Conservation (phyloP, 1,139 yeast species). For the Candida buenavistaensis region DNA sequence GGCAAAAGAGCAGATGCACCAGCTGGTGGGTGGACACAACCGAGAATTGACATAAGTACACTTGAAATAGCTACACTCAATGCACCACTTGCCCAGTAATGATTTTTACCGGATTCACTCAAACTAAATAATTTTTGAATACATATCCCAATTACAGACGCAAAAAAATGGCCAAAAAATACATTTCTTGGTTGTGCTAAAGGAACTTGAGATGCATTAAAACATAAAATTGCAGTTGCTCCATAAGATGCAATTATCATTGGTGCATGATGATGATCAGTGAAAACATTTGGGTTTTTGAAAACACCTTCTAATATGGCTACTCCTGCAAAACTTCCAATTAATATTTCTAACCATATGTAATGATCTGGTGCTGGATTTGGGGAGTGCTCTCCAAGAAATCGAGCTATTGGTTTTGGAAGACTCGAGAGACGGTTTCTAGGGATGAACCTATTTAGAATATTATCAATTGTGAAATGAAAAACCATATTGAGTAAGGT, state of each 20-base stretch:
- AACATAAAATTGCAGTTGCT: slow-evolving; percentile 64
- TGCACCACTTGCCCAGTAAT: slow-evolving; percentile 64
- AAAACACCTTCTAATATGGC: slow-evolving; percentile 53
- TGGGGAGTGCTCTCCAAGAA: slow-evolving; percentile 34
- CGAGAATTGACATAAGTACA: slow-evolving; percentile 55
- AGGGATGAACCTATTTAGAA: slow-evolving; percentile 30
- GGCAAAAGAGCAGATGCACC: slow-evolving; percentile 74
- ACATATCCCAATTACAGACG: slow-evolving; percentile 56
- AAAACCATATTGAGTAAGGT: slow-evolving; percentile 44
- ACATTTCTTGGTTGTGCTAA: slow-evolving; percentile 69
- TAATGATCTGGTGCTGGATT: slow-evolving; percentile 37
- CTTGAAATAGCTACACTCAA: slow-evolving; percentile 58
- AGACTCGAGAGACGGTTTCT: slow-evolving; percentile 26
- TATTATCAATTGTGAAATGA: slow-evolving; percentile 40
- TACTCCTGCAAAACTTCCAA: slow-evolving; percentile 55
- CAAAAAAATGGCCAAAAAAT: slow-evolving; percentile 55
- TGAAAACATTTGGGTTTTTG: slow-evolving; percentile 42
- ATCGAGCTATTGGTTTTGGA: slow-evolving; percentile 28
- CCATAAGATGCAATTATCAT: slow-evolving; percentile 64
- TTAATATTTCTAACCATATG: slow-evolving; percentile 48
- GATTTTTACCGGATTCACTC: slow-evolving; percentile 35
- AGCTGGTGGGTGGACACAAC: slow-evolving; percentile 72
- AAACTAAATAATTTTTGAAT: slow-evolving; percentile 55
- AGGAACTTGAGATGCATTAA: slow-evolving; percentile 58
- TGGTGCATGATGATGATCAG: slow-evolving; percentile 43